Percentiles rank a stretch among this genome's conserved stretches.
phyloP scores from a whole-genome alignment of 1,284 basidiomycete species.

The Trichosporon asahii region DNA sequence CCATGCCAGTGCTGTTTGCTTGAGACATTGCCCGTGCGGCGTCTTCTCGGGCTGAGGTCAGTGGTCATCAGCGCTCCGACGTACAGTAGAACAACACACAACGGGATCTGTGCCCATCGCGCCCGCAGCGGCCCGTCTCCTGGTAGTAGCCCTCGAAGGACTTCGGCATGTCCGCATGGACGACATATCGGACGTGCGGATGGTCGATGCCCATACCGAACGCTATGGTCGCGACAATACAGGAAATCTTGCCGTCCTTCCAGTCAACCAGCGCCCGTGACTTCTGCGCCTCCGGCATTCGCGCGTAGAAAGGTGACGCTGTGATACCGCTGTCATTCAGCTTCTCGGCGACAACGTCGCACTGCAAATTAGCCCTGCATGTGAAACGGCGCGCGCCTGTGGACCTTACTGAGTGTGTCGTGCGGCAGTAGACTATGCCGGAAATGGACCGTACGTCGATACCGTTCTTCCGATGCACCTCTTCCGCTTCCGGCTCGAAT shows the following conservation, averaged over 20 bases:
- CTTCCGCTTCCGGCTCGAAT: constrained; percentile 28
- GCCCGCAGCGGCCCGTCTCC: constrained; percentile 81
- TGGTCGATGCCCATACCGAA: constrained; percentile 90
- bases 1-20: constrained; percentile 52
- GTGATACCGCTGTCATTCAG: constrained; percentile 65
- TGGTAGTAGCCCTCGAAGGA: constrained; percentile 87
- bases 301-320: constrained; percentile 69
- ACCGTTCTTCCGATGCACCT: constrained; percentile 26
- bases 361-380: constrained; percentile 14
- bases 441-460: constrained; percentile 57
- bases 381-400: background rate
- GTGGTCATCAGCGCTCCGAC: constrained; percentile 27
- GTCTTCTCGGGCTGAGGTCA: constrained; percentile 67
- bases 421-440: constrained; percentile 76
- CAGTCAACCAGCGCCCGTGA: constrained; percentile 61
- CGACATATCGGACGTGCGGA: constrained; percentile 65
- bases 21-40: constrained; percentile 59
- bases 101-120: constrained; percentile 71
- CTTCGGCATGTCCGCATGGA: constrained; percentile 66
- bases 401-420: constrained; percentile 30
- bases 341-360: constrained; percentile 56
- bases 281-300: constrained; percentile 56
- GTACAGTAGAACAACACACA: constrained; percentile 77
- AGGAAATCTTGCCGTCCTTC: constrained; percentile 49
- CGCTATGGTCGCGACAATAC: constrained; percentile 66